Conservation (phyloP, 2,329 filamentous ascomycete species). For the Claviceps sp. region DNA sequence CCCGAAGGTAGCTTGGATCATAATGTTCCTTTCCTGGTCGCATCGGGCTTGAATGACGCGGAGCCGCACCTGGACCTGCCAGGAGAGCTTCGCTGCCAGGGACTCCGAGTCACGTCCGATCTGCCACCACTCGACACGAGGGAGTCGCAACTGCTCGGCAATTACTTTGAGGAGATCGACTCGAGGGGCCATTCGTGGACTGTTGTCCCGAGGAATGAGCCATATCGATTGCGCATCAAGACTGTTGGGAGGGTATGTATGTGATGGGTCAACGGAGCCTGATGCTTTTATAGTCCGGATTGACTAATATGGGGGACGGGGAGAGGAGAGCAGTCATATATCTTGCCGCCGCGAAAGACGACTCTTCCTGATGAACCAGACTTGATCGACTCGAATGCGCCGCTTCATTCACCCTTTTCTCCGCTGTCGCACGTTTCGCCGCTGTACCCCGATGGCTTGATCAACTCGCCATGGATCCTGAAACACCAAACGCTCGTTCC, state of each 20-base stretch:
- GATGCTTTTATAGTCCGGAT: conserved; percentile 8
- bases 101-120: conserved; percentile 55
- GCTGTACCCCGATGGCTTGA: conserved; percentile 79
- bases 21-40: conserved; percentile 71
- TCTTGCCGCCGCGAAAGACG: conserved; percentile 44
- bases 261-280: conserved; percentile 14
- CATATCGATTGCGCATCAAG: conserved; percentile 54
- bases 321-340: conserved; percentile 30
- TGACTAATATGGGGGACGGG: conserved; percentile 10
- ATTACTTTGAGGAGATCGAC: conserved; percentile 54
- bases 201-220: conserved; percentile 35
- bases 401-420: conserved; percentile 84
- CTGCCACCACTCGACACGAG: conserved; percentile 51
- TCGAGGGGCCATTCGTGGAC: conserved; percentile 55
- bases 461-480: conserved; percentile 68
- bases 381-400: conserved; percentile 30
- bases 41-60: conserved; percentile 55
- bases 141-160: conserved; percentile 50
- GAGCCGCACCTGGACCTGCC: conserved; percentile 28
- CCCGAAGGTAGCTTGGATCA: conserved; percentile 69
- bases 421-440: conserved; percentile 72
- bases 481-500: conserved; percentile 84
- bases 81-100: conserved; percentile 41
- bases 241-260: conserved; percentile 76
- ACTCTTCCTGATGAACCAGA: conserved; percentile 38